These are phyloP conservation scores for Emydomyces testavorans DNA, from an alignment of 2,329 filamentous ascomycete species.

Conservation along the genomic window DNA sequence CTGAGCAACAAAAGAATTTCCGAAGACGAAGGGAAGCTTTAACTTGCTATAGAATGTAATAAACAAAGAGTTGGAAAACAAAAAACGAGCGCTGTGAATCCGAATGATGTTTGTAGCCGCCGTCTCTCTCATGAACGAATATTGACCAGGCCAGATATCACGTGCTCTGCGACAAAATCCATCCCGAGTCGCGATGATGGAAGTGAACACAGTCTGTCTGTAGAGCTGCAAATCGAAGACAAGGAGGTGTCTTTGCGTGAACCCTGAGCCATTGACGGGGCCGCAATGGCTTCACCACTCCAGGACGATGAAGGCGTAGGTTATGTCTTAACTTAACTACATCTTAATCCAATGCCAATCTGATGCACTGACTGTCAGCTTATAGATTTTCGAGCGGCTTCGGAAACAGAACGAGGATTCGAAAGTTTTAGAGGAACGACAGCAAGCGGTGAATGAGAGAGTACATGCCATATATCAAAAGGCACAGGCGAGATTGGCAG, in stretches of 20 bases:
- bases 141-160: not conserved
- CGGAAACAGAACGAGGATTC: conserved; percentile 46
- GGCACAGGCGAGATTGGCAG: conserved; percentile 51
- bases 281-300: conserved; percentile 36
- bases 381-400: conserved; percentile 49
- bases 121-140: no score
- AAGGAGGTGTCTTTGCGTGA: not conserved
- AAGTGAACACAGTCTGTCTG: not conserved
- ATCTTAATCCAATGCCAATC: conserved; percentile 5
- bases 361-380: not conserved
- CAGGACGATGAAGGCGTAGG: conserved; percentile 35
- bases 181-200: not conserved
- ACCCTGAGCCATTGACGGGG: conserved; percentile 25
- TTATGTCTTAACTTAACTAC: conserved; percentile 7
- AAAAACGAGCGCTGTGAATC: not conserved
- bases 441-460: conserved; percentile 49
- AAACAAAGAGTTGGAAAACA: not conserved
- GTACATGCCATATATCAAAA: conserved; percentile 48
- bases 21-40: not conserved
- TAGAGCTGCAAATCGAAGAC: not conserved
- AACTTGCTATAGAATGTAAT: not conserved
- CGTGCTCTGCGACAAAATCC: not conserved
- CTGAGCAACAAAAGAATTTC: no score
- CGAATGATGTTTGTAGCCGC: not conserved
- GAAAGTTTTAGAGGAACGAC: conserved; percentile 47